These are phyloP conservation scores for Aspergillus nidulans DNA, from an alignment of 495 filamentous ascomycete species.

Conservation along the genomic window DNA sequence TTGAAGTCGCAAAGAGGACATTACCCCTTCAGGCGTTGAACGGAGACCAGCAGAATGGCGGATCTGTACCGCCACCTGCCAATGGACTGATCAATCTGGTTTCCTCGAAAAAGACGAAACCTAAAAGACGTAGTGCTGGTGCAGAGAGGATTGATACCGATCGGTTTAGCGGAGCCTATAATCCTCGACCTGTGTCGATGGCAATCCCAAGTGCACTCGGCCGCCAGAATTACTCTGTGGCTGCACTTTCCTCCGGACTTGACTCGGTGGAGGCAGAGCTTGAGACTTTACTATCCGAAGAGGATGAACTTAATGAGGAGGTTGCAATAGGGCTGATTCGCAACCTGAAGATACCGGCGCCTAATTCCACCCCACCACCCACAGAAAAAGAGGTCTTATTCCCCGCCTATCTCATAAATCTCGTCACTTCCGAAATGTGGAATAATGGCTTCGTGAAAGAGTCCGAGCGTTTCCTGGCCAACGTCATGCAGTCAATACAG, in stretches of 20 bases:
- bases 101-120: slow-evolving; percentile 95
- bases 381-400: slow-evolving; percentile 98
- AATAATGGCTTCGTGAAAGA: slow-evolving; percentile 99
- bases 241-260: slow-evolving; percentile 67
- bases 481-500: slow-evolving; percentile 99
- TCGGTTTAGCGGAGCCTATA: slow-evolving; percentile 85
- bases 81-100: slow-evolving; percentile 93
- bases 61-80: slow-evolving; percentile 46
- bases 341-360: slow-evolving; percentile 91
- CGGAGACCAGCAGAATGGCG: slow-evolving; percentile 71
- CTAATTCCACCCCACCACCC: slow-evolving; percentile 75
- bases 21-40: slow-evolving; percentile 48
- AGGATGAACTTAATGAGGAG: slow-evolving; percentile 93
- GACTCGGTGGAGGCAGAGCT: slow-evolving; percentile 93
- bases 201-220: slow-evolving; percentile 62
- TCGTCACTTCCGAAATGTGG: slow-evolving; percentile 99
- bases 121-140: slow-evolving; percentile 89
- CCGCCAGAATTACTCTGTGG: slow-evolving; percentile 61
- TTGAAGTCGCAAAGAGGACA: slow-evolving; percentile 77
- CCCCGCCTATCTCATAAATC: slow-evolving; percentile 97
- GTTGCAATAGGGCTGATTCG: slow-evolving; percentile 92
- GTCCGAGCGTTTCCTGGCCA: slow-evolving; percentile 96
- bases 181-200: slow-evolving; percentile 94
- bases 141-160: slow-evolving; percentile 79
- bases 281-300: slow-evolving; percentile 87